phyloP scores from a whole-genome alignment of 805 yeast genomes.

The Candida ovalis region DNA sequence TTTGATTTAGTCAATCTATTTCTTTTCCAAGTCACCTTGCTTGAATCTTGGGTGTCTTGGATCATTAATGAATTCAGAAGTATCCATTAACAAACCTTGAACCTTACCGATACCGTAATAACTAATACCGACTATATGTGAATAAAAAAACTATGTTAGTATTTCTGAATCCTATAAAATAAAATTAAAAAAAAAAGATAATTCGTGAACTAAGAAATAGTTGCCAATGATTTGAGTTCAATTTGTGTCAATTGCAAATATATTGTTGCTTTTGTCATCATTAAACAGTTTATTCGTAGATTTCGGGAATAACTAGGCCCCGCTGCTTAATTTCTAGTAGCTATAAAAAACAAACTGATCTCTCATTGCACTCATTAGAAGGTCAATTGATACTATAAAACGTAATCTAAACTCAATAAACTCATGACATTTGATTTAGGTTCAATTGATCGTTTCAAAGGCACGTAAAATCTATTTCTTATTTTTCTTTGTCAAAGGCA shows the following conservation, averaged over 20 bases:
- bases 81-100: conserved; percentile 62
- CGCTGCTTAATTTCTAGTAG: not conserved
- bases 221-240: not conserved
- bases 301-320: not conserved
- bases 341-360: not conserved
- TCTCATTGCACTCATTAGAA: not conserved
- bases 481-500: too few species aligned
- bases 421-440: too few species aligned
- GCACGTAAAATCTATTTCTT: not conserved
- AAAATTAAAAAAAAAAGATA: too few species aligned
- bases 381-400: not conserved
- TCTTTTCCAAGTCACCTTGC: conserved; percentile 31
- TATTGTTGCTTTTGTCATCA: not conserved
- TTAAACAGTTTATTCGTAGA: not conserved
- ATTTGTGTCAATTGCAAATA: not conserved
- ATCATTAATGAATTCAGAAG: conserved; percentile 83
- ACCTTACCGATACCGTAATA: conserved; percentile 69
- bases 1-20: conserved; percentile 15
- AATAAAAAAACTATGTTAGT: not conserved
- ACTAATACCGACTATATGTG: conserved; percentile 49
- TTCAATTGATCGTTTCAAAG: not conserved
- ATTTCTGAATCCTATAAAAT: too few species aligned
- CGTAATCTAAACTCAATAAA: not conserved
- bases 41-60: conserved; percentile 93
- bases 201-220: not conserved